phyloP scores from a whole-genome alignment of 202 grass and related monocot genomes.

The Carex arenaria region DNA sequence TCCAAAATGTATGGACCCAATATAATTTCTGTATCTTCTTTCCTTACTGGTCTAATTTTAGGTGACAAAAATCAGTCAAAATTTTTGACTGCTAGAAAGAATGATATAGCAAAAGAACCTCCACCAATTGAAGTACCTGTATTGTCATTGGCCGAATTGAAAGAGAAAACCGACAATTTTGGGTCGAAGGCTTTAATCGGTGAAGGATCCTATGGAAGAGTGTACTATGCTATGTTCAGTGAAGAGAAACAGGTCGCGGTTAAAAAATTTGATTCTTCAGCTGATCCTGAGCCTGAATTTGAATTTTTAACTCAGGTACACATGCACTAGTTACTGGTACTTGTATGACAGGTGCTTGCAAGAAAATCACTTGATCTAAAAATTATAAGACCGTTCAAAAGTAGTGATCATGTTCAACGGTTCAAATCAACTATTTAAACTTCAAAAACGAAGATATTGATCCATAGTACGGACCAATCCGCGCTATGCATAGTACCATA shows the following conservation, averaged over 20 bases:
- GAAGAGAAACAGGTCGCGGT: slow-evolving; percentile 61
- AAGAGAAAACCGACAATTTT: slow-evolving; percentile 85
- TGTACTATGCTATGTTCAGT: slow-evolving; percentile 69
- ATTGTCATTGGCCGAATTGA: slow-evolving; percentile 66
- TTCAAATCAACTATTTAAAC: no score
- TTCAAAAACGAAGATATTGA: no score
- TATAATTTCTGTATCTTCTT: slow-evolving; percentile 5
- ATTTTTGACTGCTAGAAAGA: slow-evolving; percentile 32
- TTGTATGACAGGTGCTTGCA: not conserved
- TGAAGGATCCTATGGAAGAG: slow-evolving; percentile 86
- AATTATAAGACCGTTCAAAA: no score
- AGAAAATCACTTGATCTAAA: no score
- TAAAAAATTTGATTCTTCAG: slow-evolving; percentile 75
- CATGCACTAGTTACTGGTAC: not conserved
- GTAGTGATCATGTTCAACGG: no score
- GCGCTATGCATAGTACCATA: no score
- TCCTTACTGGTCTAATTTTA: not conserved
- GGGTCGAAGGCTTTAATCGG: slow-evolving; percentile 84
- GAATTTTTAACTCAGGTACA: slow-evolving; percentile 79
- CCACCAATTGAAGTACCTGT: slow-evolving; percentile 64
- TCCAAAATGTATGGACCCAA: not conserved
- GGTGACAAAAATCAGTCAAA: slow-evolving; percentile 23
- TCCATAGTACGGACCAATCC: no score
- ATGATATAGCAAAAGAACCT: slow-evolving; percentile 35
- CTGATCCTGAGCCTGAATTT: slow-evolving; percentile 59